phyloP scores from a whole-genome alignment of 2,329 filamentous ascomycete species.

The Leptographium flavum region DNA sequence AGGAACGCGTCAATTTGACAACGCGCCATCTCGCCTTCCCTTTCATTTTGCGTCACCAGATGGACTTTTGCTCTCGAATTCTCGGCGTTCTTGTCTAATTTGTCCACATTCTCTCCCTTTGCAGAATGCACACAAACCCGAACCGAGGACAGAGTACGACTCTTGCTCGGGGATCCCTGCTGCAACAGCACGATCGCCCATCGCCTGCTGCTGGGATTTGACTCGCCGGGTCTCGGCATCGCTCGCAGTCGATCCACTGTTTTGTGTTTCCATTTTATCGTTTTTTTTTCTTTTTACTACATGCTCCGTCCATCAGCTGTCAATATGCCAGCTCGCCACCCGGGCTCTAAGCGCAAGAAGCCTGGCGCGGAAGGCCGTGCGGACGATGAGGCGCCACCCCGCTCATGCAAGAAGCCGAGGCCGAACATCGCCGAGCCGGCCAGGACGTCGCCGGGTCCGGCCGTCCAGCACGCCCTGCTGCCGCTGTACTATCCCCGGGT shows the following conservation, averaged over 20 bases:
- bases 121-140: neutral
- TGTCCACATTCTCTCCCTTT: too few species aligned
- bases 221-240: neutral
- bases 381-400: neutral
- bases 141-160: too few species aligned
- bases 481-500: constrained; percentile 53
- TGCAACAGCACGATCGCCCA: too few species aligned
- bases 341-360: neutral
- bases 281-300: neutral
- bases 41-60: neutral
- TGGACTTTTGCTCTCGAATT: neutral
- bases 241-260: neutral
- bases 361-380: neutral
- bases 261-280: neutral
- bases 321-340: neutral
- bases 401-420: neutral
- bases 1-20: neutral
- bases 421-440: neutral
- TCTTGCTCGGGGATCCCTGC: too few species aligned
- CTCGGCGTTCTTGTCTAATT: neutral
- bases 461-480: constrained; percentile 45
- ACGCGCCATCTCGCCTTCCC: neutral
- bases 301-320: too few species aligned
- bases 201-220: too few species aligned
- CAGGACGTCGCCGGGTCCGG: neutral